phyloP scores from a whole-genome alignment of 768 basidiomycete species.

The Auricularia sp. region DNA sequence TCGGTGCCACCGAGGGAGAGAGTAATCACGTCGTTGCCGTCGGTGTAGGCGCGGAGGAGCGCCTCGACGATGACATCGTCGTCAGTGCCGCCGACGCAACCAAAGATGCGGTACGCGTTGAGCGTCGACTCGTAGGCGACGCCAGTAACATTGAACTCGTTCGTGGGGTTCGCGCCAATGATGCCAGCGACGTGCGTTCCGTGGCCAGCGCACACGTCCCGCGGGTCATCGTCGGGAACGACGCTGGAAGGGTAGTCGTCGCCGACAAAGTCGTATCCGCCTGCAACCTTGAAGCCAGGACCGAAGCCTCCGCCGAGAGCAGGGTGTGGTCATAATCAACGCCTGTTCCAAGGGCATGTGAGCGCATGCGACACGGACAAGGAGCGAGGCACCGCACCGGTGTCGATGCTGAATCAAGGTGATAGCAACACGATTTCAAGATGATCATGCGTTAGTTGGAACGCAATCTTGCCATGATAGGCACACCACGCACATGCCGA shows the following conservation, averaged over 20 bases:
- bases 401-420: conserved; percentile 34
- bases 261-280: conserved; percentile 10
- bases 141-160: conserved; percentile 27
- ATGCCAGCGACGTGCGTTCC: conserved; percentile 12
- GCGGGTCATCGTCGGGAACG: conserved; percentile 7
- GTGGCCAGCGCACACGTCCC: conserved; percentile 5
- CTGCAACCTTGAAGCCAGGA: conserved; percentile 5
- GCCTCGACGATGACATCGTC: conserved; percentile 12
- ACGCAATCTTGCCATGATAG: neutral
- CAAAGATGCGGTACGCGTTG: conserved; percentile 16
- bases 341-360: neutral
- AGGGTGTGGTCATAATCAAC: conserved; percentile 6
- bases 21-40: conserved; percentile 26
- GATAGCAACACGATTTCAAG: too few species aligned
- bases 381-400: conserved; percentile 5
- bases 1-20: conserved; percentile 22
- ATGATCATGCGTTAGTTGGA: neutral
- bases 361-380: neutral
- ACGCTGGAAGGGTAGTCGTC: conserved; percentile 11
- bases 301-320: conserved; percentile 11
- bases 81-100: conserved; percentile 13
- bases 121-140: conserved; percentile 25
- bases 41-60: conserved; percentile 9
- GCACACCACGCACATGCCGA: conserved; percentile 20
- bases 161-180: conserved; percentile 20